Base-by-base conservation (phyloP, 768 basidiomycete species). In the Suillus spraguei region DNA sequence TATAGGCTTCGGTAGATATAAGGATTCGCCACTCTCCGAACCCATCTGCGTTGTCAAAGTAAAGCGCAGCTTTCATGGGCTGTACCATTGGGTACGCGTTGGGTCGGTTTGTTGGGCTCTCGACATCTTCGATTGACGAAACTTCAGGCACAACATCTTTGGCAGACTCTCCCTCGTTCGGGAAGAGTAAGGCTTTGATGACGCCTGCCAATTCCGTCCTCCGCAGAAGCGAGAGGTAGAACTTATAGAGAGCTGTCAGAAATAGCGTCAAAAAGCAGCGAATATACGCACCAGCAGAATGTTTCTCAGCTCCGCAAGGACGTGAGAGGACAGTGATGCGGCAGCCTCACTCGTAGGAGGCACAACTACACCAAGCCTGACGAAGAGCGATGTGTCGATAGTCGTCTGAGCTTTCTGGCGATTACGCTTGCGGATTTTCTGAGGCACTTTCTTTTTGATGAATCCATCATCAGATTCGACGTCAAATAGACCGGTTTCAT, bases 21-120 rank as follows among this genome's bases (percentile, higher is more conserved):
- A 87, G 71, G 56, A 91, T 83, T 0, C 76, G 75, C 90, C 89
- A 91, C 28, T 82, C 80, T 3, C 90, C 89, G 49, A 90, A 88
- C 0, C 84, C 85, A 10, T 82, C 78, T 0, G 82, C 80, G 46
- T 79, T 85, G 32, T 87, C 83, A 63, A 87, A 87, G 69, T 87
- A 82, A 1, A 88, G 72, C 0, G 85, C 85, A 67, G 86, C 82
- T 70, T 84, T 87, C 78, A 87, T 79, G 0, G 87, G 84, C 59
- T 84, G 86, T 0, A 86, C 80, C 59, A 75, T 75, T 0, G 85
- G 83, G 60, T 76, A 82, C 1, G 78, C 80, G 6, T 71, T 67
- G 2, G 71, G 68, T 14, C 17, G 39, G 10, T 28, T 39, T 41
- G 24, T 20, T 6, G 56, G 2, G 38, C 17, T 41, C 56, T n/a